Conservation (phyloP, 495 filamentous ascomycete species). For the Tuber magnatum region DNA sequence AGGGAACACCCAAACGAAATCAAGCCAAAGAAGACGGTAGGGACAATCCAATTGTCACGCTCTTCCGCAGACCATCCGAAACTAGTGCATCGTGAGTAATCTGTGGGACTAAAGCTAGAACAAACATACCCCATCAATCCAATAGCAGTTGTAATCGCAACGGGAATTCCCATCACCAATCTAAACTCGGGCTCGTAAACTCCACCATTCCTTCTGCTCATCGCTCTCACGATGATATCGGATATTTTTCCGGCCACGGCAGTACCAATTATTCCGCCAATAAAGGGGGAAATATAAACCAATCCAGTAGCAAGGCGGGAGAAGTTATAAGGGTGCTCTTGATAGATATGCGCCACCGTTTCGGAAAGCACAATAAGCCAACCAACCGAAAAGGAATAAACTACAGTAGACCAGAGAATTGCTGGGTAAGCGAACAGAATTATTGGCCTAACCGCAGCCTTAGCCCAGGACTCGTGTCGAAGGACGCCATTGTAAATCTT, state of each 20-base stretch:
- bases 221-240: conserved; percentile 69
- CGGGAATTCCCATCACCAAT: conserved; percentile 80
- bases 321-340: conserved; percentile 67
- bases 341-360: conserved; percentile 69
- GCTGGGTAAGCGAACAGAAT: conserved; percentile 81
- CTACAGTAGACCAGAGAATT: conserved; percentile 79
- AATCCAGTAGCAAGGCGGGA: conserved; percentile 71
- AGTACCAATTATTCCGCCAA: conserved; percentile 83
- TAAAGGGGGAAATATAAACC: conserved; percentile 81
- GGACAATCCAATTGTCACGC: conserved; percentile 78
- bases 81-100: conserved; percentile 3
- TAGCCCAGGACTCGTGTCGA: conserved; percentile 68
- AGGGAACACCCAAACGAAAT: conserved; percentile 91
- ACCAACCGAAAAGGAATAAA: conserved; percentile 84
- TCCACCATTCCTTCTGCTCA: conserved; percentile 79
- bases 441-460: conserved; percentile 68
- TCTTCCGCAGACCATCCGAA: conserved; percentile 82
- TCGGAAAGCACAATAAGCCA: conserved; percentile 96
- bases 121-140: conserved; percentile 66
- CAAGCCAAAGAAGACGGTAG: conserved; percentile 84
- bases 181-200: conserved; percentile 95
- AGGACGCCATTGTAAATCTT: conserved; percentile 70
- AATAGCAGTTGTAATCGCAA: conserved; percentile 69
- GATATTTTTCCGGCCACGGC: conserved; percentile 84
- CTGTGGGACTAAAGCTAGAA: neutral